Conservation (phyloP, 495 filamentous ascomycete genomes). For the Aspergillus conjunctus region DNA sequence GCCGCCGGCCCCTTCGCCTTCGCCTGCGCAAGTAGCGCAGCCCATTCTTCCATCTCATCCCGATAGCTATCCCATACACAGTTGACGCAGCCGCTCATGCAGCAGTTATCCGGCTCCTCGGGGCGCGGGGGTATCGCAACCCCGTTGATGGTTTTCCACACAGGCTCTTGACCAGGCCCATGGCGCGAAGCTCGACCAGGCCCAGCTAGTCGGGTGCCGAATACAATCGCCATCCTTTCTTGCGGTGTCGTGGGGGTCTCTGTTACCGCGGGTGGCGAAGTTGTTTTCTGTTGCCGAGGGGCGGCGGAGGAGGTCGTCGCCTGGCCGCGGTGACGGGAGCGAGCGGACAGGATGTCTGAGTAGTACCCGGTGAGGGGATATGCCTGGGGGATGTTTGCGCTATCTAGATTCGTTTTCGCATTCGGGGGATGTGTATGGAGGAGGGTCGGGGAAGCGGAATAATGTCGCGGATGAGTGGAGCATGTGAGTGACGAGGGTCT, state of each 20-base stretch:
- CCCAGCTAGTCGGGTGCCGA: conserved; percentile 74
- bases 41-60: conserved; percentile 91
- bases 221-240: conserved; percentile 68
- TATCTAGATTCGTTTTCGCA: conserved; percentile 16
- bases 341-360: conserved; percentile 37
- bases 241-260: conserved; percentile 40
- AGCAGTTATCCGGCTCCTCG: conserved; percentile 95
- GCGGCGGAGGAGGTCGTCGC: conserved; percentile 28
- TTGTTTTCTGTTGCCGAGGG: conserved; percentile 27
- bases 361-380: conserved; percentile 50
- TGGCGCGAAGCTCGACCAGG: conserved; percentile 65
- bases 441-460: conserved; percentile 26
- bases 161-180: conserved; percentile 49
- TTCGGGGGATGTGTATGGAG: conserved; percentile 27
- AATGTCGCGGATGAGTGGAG: conserved; percentile 16
- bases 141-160: conserved; percentile 68
- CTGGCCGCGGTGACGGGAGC: conserved; percentile 31
- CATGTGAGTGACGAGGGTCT: conserved; percentile 1
- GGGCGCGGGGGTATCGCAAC: conserved; percentile 80
- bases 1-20: conserved; percentile 34
- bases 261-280: conserved; percentile 25
- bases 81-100: conserved; percentile 97
- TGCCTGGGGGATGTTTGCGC: conserved; percentile 29
- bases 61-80: conserved; percentile 94
- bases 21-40: conserved; percentile 58